Base-by-base conservation (phyloP, 2,329 filamentous ascomycete genomes). In the Aspergillus nomiae region DNA sequence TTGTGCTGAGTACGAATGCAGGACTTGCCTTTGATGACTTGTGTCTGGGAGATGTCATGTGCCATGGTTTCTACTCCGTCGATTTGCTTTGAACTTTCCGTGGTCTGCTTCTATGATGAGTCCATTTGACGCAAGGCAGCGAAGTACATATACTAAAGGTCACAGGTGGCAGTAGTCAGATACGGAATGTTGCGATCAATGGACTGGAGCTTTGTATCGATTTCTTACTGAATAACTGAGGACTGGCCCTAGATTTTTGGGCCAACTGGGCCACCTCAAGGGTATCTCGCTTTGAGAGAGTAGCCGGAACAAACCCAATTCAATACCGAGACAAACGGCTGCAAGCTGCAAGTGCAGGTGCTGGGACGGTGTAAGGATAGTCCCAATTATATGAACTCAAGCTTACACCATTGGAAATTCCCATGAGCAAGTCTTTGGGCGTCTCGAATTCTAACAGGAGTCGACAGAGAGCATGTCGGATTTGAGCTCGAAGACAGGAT, bases 11-110 rank as follows among this genome's bases (percentile, higher is more conserved):
- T 16, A 36, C 16, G 16, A 14, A 41, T n/a, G 8, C 19, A 41
- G 38, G 38, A 59, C 57, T 38, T 45, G 71, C 70, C 63, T 45
- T 69, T 73, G 24, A 77, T 63, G 0, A 73, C 71, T 41, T 71
- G 64, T 21, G 62, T 45, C 24, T 66, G 51, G 34, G 16, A 16
- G 34, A 36, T 36, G 34, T 36, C 34, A 36, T 36, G 5, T 36
- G 14, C 14, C 34, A 16, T 36, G 34, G 34, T 16, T 16, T 36
- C 34, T 36, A 36, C 34, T 36, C 34, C 34, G 5, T 36, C 34
- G 34, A 16, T 36, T 36, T 36, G 34, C 34, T 36, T 14, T 36
- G 34, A 36, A 16, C 34, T 36, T 36, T 2, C 34, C 14, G 16
- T 36, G 34, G 14, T 36, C 14, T 36, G 34, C 34, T 36, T 36